These are phyloP conservation scores for Agapanthus africanus DNA, from an alignment of 106 monocot species.

Conservation along the genomic window DNA sequence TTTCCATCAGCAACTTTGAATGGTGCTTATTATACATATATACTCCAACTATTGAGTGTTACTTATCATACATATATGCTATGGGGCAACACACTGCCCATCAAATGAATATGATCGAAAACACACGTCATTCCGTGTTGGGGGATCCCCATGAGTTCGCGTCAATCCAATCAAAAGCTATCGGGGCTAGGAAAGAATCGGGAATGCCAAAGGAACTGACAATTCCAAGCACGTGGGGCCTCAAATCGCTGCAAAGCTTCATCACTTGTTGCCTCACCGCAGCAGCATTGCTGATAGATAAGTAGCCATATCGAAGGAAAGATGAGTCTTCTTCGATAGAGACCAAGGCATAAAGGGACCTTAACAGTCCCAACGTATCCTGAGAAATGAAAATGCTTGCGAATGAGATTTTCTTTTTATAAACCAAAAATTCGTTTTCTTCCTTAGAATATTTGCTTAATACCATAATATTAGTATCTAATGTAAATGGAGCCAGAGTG, in stretches of 20 bases:
- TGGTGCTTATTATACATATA: no score
- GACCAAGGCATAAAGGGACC: slow-evolving; percentile 69
- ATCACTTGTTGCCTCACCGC: slow-evolving; percentile 65
- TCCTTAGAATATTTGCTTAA: background rate
- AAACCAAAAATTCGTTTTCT: background rate
- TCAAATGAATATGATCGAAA: background rate
- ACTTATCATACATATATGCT: no score
- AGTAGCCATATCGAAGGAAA: slow-evolving; percentile 71
- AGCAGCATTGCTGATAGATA: slow-evolving; percentile 53
- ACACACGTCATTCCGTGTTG: background rate
- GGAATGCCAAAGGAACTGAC: slow-evolving; percentile 87
- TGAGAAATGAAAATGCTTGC: slow-evolving; percentile 17
- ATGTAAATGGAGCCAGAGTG: no score
- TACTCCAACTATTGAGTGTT: no score
- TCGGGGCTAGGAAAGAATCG: slow-evolving; percentile 60
- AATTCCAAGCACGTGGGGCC: slow-evolving; percentile 63
- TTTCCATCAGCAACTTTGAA: no score
- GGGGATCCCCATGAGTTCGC: slow-evolving; percentile 56
- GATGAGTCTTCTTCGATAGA: slow-evolving; percentile 76
- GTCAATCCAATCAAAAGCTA: slow-evolving; percentile 92
- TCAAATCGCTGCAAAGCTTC: slow-evolving; percentile 52
- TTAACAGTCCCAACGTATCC: slow-evolving; percentile 62
- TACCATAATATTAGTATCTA: no score
- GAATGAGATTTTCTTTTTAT: background rate
- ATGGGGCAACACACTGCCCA: no score